Evolutionary conservation across 768 basidiomycete species (phyloP).

Genomic region (Tephrocybe sp.): DNA sequence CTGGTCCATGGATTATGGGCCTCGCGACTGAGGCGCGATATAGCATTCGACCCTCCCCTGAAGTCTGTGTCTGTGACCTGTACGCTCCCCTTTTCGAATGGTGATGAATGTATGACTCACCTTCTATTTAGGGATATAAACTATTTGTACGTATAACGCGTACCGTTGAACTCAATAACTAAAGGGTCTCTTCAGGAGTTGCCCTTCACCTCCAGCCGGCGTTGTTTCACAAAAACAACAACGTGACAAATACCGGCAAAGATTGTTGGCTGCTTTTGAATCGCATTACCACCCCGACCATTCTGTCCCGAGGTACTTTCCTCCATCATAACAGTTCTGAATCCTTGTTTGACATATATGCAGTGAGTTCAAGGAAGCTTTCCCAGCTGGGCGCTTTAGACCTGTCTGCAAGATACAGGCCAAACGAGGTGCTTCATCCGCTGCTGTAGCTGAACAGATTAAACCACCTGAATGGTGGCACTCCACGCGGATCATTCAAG

Average conservation of each 20-base stretch:
- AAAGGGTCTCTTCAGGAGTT: slow-evolving; percentile 47
- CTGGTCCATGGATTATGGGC: slow-evolving; percentile 96
- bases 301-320: slow-evolving; percentile 63
- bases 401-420: slow-evolving; percentile 91
- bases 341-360: slow-evolving; percentile 10
- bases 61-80: slow-evolving; percentile 88
- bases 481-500: slow-evolving; percentile 85
- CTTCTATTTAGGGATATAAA: slow-evolving; percentile 66
- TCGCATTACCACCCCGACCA: slow-evolving; percentile 90
- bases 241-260: slow-evolving; percentile 77
- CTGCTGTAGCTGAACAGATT: slow-evolving; percentile 87
- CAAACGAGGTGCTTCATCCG: slow-evolving; percentile 74
- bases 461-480: slow-evolving; percentile 95
- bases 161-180: slow-evolving; percentile 12
- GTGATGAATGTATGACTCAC: slow-evolving; percentile 4
- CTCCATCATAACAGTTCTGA: neutral
- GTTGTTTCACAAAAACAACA: slow-evolving; percentile 77
- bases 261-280: slow-evolving; percentile 76
- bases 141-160: slow-evolving; percentile 55
- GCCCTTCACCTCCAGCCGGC: slow-evolving; percentile 75
- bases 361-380: slow-evolving; percentile 94
- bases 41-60: slow-evolving; percentile 69
- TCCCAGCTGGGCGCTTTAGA: slow-evolving; percentile 88
- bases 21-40: slow-evolving; percentile 84
- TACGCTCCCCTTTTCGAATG: slow-evolving; percentile 37